Evolutionary conservation across 176 grass and related monocot genomes (phyloP), one percentile per base, ranked within the genome.

Genomic region (Hordeum marinum): DNA sequence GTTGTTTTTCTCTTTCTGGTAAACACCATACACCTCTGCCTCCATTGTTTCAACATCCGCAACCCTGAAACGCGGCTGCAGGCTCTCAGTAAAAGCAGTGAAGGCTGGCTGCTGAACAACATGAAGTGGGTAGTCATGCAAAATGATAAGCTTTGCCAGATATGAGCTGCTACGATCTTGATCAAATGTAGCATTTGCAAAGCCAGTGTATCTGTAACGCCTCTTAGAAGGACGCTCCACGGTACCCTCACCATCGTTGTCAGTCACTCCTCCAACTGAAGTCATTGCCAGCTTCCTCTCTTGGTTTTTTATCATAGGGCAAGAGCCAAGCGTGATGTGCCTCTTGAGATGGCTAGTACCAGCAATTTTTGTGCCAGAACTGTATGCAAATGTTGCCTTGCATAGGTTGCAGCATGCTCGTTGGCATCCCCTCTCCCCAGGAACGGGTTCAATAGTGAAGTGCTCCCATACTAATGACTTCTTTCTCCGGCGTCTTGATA

Each of bases 291-390:
- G 59, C 68, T 73, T 89, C 86, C 85, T 85, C 46, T 97, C 88
- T 78, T 92, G 83, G 21, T 81, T 79, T 84, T 97, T 97, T 21
- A 97, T 90, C 80, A 88, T 84, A 23, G 94, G 88, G 86, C 94
- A 97, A 2, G 92, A 97, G 64, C 89, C 92, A 43, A 94, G 78
- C 67, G 90, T 90, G 65, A 97, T 97, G 50, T 97, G 94, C 77
- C 92, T 91, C 90, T 97, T 97, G 20, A 97, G 88, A 90, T 97
- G 94, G 83, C 92, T 97, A 37, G 94, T 94, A 3, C 94, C 92
- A 32, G 94, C 90, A 80, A 94, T 92, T 76, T 97, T 97, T 82
- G 94, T 83, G 15, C 94, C 94, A 74, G 90, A 94, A 79, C 94
- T 92, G 57, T 97, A 97, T 3, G 94, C 92, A 88, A 94, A 97